Evolutionary conservation across 225 moss, liverwort and hornwort species (phyloP), one percentile per base, ranked within the genome.

Genomic region (Physcomitrellopsis africana): DNA sequence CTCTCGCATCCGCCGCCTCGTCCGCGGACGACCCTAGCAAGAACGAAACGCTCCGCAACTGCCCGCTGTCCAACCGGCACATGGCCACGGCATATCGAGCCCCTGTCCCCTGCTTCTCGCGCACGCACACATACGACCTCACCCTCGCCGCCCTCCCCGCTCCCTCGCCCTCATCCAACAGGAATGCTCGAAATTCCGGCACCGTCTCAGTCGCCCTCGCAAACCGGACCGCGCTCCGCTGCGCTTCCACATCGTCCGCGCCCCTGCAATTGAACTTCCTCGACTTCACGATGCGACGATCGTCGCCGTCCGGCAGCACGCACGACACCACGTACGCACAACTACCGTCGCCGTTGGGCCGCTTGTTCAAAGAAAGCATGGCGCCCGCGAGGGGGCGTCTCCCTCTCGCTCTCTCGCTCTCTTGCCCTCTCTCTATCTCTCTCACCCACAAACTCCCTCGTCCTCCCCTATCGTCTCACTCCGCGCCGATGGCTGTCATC

Each of bases 321-420:
- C 86, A 94, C 59, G 87, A 89, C 58, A 96, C 88, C 70, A 67
- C 86, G 78, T 85, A 94, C 27, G 81, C 88, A 59, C 83, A 79
- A 79, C 87, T 91, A 74, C 91, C 86, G 84, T 82, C 86, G 20
- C 79, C 77, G 78, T 90, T 85, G 63, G 74, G 83, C 60, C 81
- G 71, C 80, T 89, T 92, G 81, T 87, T 92, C 80, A 96, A 85
- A 72, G 96, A 94, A 85, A 96, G 94, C 96, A 96, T 96, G 80
- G 84, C 87, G 82, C 82, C 84, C 32, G 32, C 32, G 32, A 7
- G 32, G 32, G 32, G 32, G 32, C 32, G 5, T 37, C 32, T 7
- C 32, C 32, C 80, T 63, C 69, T n/a, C 55, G 76, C 79, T 76
- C 77, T 81, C 76, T 69, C 65, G 57, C 75, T 69, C 69, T 65